Base-by-base conservation (phyloP, 2,329 filamentous ascomycete species). In the Aspergillus sp. region DNA sequence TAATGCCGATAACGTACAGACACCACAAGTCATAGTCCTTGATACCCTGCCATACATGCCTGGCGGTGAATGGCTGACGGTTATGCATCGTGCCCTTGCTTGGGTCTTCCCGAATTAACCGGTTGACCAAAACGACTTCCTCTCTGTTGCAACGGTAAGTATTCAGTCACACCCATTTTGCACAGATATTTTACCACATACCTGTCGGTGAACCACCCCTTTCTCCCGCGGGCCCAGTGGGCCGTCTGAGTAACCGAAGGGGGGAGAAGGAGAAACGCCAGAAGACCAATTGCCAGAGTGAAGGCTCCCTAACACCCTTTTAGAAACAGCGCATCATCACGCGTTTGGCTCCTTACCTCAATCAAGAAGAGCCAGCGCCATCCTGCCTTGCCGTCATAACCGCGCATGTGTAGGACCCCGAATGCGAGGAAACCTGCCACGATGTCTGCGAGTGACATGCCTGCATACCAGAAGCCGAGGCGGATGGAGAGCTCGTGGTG, bases 91-190 rank as follows among this genome's bases (percentile, higher is more conserved):
- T 75, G 17, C 79, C 79, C 60, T 83, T 83, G 35, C 72, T 75
- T 0, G 77, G 77, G 50, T 80, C 77, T 36, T 80, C 78, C 3
- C 77, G 70, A 19, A 80, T 62, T 16, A 84, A 73, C 26, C 78
- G 76, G 60, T 87, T 88, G 30, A 86, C 79, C 77, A 88, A 82
- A 56, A 88, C 87, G 22, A 79, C 76, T 60, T 88, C 85, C 64
- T 89, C 82, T 0, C 64, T 64, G 40, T 14, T 26, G n/a, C 2
- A 3, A 33, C 13, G n/a, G 38, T 44, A n/a, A 35, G 41, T 2
- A 38, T 40, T 38, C n/a, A 19, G 1, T 32, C n/a, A n/a, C 19
- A 7, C 32, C 13, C 17, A 38, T 16, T 32, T 16, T 32, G 22
- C 19, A 22, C 32, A 24, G 5, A 14, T 9, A n/a, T 5, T 13